These are phyloP conservation scores for Aspergillus oerlinghausenensis DNA, from an alignment of 2,329 filamentous ascomycete genomes.

Conservation along the genomic window DNA sequence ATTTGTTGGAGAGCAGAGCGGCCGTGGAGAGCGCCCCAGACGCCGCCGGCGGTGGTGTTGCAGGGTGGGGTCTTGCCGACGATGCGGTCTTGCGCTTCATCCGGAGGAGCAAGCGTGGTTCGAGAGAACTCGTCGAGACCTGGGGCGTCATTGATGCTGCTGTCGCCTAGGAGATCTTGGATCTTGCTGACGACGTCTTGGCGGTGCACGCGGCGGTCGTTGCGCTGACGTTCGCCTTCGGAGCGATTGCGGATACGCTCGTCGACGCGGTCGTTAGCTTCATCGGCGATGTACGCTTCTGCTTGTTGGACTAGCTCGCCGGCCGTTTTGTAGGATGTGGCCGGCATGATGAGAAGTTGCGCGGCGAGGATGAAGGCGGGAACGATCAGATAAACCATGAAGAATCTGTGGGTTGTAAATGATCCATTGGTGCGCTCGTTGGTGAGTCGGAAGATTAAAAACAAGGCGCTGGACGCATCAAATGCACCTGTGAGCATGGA, in stretches of 20 bases:
- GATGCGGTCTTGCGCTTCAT: not conserved
- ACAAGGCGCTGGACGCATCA: constrained; percentile 74
- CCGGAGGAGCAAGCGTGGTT: constrained; percentile 30
- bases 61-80: constrained; percentile 20
- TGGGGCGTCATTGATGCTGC: constrained; percentile 4
- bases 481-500: constrained; percentile 77
- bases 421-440: constrained; percentile 56
- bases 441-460: constrained; percentile 67
- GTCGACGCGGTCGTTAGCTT: constrained; percentile 54
- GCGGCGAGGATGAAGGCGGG: constrained; percentile 61
- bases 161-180: constrained; percentile 62
- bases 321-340: constrained; percentile 75
- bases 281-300: constrained; percentile 51
- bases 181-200: constrained; percentile 66
- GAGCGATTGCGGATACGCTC: constrained; percentile 47
- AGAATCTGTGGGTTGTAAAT: constrained; percentile 65
- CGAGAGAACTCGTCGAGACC: constrained; percentile 26
- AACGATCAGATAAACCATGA: constrained; percentile 66
- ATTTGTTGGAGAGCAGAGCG: constrained; percentile 50
- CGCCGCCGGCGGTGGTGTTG: constrained; percentile 46
- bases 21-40: constrained; percentile 83
- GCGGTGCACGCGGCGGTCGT: constrained; percentile 55
- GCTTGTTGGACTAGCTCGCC: constrained; percentile 75
- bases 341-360: constrained; percentile 69
- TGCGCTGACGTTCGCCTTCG: constrained; percentile 45